A percentile compares a stretch with the other conserved stretches of the same genome.
phyloP scores from a whole-genome alignment of 352 stramenopile species.

The Phytophthora pini region DNA sequence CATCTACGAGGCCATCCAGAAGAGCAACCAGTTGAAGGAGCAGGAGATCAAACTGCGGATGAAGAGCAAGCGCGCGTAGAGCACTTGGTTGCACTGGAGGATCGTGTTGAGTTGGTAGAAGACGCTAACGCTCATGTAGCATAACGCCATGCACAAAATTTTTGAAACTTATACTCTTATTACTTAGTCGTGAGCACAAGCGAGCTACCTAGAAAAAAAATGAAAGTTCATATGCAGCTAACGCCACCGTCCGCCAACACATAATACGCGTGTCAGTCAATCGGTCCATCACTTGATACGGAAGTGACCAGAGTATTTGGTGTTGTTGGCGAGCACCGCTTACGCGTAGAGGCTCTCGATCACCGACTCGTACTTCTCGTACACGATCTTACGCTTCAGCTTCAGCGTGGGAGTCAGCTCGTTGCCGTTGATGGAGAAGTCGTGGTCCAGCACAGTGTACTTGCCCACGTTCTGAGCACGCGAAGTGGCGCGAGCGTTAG shows the following conservation, averaged over 20 bases:
- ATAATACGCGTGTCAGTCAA: background rate
- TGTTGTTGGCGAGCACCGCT: constrained; percentile 10
- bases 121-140: constrained; percentile 8
- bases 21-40: constrained; percentile 76
- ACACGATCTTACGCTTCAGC: constrained; percentile 93
- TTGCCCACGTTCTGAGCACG: constrained; percentile 88
- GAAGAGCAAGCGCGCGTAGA: constrained; percentile 56
- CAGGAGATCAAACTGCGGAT: constrained; percentile 61
- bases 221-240: constrained; percentile 23
- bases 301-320: constrained; percentile 21
- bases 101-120: too few species aligned
- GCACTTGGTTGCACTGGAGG: background rate
- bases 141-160: constrained; percentile 15
- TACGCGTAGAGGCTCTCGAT: constrained; percentile 92
- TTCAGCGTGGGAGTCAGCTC: constrained; percentile 98
- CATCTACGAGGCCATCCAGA: constrained; percentile 79
- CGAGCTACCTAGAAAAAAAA: constrained; percentile 28
- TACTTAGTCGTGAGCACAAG: constrained; percentile 34
- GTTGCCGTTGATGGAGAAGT: constrained; percentile 91
- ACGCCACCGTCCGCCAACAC: constrained; percentile 2
- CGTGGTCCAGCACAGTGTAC: constrained; percentile 85
- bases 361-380: constrained; percentile 91
- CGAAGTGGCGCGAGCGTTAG: constrained; percentile 77
- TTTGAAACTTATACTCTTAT: constrained; percentile 32
- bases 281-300: constrained; percentile 13